Evolutionary conservation across 495 filamentous ascomycete genomes (phyloP).

Genomic region (Filosporella fistucella): DNA sequence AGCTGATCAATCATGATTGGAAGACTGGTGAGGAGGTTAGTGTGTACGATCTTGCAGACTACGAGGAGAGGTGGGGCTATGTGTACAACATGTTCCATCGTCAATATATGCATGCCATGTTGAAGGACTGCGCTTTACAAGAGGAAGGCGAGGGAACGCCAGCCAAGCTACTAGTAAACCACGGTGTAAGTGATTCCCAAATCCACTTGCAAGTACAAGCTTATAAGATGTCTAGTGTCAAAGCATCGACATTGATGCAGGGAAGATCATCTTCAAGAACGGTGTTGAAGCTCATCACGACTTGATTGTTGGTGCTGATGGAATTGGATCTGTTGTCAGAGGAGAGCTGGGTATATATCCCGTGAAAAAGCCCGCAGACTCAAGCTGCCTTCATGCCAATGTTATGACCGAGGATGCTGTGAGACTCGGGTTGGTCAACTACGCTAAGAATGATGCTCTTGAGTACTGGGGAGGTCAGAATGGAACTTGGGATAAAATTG

Average conservation of each 20-base stretch:
- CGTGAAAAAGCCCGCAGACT: slow-evolving; percentile 38
- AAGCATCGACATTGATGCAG: slow-evolving; percentile 48
- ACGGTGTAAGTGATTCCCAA: slow-evolving; percentile 49
- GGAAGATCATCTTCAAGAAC: slow-evolving; percentile 44
- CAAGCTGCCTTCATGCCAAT: slow-evolving; percentile 42
- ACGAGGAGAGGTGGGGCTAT: slow-evolving; percentile 39
- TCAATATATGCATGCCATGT: slow-evolving; percentile 49
- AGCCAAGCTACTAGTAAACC: slow-evolving; percentile 37
- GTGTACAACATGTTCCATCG: slow-evolving; percentile 55
- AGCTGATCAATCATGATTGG: slow-evolving; percentile 36
- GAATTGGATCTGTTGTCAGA: slow-evolving; percentile 24
- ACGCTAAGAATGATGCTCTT: slow-evolving; percentile 21
- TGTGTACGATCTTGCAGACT: slow-evolving; percentile 34
- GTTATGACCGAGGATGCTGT: slow-evolving; percentile 29
- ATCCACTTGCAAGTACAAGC: too few species aligned
- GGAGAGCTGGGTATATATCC: slow-evolving; percentile 34
- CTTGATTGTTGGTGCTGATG: slow-evolving; percentile 55
- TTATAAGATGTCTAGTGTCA: too few species aligned
- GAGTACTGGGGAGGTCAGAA: slow-evolving; percentile 28
- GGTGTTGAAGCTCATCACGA: slow-evolving; percentile 48
- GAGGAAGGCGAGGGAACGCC: slow-evolving; percentile 39
- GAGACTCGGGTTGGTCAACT: slow-evolving; percentile 11
- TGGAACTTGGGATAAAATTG: slow-evolving; percentile 25
- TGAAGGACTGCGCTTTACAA: slow-evolving; percentile 42
- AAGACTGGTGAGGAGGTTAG: slow-evolving; percentile 34